phyloP scores from a whole-genome alignment of 2,329 filamentous ascomycete genomes.

The Fusarium sp. region DNA sequence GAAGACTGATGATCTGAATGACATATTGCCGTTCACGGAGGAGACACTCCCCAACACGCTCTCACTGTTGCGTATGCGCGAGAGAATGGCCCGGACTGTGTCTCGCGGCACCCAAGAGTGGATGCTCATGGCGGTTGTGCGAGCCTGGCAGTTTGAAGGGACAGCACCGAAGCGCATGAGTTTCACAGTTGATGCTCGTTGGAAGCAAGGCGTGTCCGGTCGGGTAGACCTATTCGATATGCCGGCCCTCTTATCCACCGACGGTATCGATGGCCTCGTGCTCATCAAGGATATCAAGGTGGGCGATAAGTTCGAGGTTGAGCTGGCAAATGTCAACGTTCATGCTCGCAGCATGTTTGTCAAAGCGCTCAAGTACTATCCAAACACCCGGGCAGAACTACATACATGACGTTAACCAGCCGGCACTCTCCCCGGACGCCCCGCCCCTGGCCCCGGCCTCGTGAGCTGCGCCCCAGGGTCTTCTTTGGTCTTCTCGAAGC shows the following conservation, averaged over 20 bases:
- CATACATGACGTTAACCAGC: constrained; percentile 7
- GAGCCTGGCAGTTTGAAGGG: constrained; percentile 67
- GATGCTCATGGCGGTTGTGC: constrained; percentile 68
- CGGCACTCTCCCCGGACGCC: constrained; percentile 26
- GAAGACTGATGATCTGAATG: constrained; percentile 43
- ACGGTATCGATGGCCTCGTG: constrained; percentile 51
- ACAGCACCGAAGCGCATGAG: constrained; percentile 59
- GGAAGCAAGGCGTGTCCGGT: constrained; percentile 51
- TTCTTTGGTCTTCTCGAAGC: background rate
- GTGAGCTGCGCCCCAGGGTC: constrained; percentile 28
- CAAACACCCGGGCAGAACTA: background rate
- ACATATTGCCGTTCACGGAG: constrained; percentile 59
- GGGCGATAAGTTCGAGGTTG: constrained; percentile 67
- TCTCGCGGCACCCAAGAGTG: constrained; percentile 61
- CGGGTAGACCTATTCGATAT: constrained; percentile 63
- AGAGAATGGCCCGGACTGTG: constrained; percentile 60
- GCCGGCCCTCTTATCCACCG: constrained; percentile 53
- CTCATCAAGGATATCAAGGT: constrained; percentile 56
- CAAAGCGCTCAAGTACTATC: constrained; percentile 51
- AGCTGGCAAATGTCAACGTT: constrained; percentile 64
- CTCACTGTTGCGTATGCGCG: constrained; percentile 62
- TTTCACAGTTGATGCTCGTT: constrained; percentile 58
- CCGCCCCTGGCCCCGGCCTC: constrained; percentile 24
- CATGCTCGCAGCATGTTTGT: constrained; percentile 58
- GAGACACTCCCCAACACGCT: constrained; percentile 57